Evolutionary conservation across 2,329 filamentous ascomycete genomes (phyloP).

Genomic region (Monosporascus cannonballus): DNA sequence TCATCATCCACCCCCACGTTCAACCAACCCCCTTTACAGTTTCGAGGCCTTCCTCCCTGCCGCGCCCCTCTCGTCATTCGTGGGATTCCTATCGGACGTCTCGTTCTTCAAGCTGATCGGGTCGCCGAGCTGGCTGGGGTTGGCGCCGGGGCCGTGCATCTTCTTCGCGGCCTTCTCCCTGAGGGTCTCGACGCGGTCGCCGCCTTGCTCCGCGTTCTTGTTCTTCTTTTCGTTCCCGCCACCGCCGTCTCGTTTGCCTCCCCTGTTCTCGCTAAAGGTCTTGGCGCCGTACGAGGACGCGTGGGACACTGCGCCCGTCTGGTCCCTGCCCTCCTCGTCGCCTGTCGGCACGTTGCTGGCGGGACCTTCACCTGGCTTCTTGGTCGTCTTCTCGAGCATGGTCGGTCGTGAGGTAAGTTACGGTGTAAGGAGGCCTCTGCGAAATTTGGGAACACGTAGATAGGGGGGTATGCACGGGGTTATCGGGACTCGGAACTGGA

Average conservation of each 20-base stretch:
- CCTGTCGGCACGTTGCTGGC: conserved; percentile 17
- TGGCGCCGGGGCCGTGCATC: conserved; percentile 15
- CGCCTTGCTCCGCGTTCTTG: neutral
- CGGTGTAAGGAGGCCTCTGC: too few species aligned
- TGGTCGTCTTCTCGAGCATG: conserved; percentile 21
- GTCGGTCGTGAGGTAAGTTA: neutral
- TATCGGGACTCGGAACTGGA: too few species aligned
- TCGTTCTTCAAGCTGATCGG: conserved; percentile 19
- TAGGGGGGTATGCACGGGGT: too few species aligned
- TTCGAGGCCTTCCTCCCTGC: conserved; percentile 16
- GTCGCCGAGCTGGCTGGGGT: conserved; percentile 18
- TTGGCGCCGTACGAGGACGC: neutral
- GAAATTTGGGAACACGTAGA: too few species aligned
- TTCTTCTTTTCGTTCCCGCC: neutral
- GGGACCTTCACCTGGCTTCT: conserved; percentile 17
- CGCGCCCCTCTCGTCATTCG: conserved; percentile 14
- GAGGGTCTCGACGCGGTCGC: conserved; percentile 6
- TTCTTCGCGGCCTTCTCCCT: conserved; percentile 16
- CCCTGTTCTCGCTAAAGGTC: too few species aligned
- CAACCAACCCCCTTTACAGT: conserved; percentile 10
- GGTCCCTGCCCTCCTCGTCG: conserved; percentile 15
- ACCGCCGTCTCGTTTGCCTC: neutral
- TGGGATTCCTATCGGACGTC: conserved; percentile 10
- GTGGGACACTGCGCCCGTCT: conserved; percentile 1
- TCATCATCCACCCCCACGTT: too few species aligned